phyloP scores from a whole-genome alignment of 192 early-diverging fungal genomes.

The Coemansia sp. region DNA sequence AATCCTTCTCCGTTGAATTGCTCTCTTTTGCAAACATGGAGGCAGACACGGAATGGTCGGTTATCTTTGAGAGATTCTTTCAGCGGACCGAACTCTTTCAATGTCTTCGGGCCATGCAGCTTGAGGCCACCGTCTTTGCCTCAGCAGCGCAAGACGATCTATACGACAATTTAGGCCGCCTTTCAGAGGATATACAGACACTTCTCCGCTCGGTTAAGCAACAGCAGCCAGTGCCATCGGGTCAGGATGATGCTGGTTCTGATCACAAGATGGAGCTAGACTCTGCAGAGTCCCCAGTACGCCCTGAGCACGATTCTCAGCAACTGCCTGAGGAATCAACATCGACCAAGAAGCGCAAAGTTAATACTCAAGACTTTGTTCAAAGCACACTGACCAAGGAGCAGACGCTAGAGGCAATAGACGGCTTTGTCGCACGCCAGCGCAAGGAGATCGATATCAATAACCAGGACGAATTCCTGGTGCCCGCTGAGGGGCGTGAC shows the following conservation, averaged over 20 bases:
- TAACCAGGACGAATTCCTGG: constrained; percentile 66
- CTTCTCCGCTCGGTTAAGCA: constrained; percentile 14
- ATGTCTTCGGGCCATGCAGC: constrained; percentile 34
- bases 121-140: constrained; percentile 40
- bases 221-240: not conserved
- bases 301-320: not conserved
- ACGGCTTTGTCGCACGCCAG: constrained; percentile 57
- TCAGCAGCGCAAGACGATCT: constrained; percentile 10
- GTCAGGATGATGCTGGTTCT: not conserved
- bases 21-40: not conserved
- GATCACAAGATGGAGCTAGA: constrained; percentile 6
- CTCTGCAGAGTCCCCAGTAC: not conserved
- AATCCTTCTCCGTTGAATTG: not conserved
- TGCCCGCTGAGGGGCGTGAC: constrained; percentile 20
- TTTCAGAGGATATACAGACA: constrained; percentile 18
- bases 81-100: constrained; percentile 32
- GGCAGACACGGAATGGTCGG: constrained; percentile 17
- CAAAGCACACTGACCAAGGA: constrained; percentile 48
- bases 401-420: constrained; percentile 58
- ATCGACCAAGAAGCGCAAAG: not conserved
- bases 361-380: constrained; percentile 16
- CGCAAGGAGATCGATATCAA: constrained; percentile 62
- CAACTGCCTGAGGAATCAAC: not conserved
- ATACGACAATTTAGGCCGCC: constrained; percentile 16
- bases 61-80: constrained; percentile 37